Evolutionary conservation across 768 basidiomycete genomes (phyloP), one percentile per base, ranked within the genome.

Genomic region (Plicaturopsis crispa): DNA sequence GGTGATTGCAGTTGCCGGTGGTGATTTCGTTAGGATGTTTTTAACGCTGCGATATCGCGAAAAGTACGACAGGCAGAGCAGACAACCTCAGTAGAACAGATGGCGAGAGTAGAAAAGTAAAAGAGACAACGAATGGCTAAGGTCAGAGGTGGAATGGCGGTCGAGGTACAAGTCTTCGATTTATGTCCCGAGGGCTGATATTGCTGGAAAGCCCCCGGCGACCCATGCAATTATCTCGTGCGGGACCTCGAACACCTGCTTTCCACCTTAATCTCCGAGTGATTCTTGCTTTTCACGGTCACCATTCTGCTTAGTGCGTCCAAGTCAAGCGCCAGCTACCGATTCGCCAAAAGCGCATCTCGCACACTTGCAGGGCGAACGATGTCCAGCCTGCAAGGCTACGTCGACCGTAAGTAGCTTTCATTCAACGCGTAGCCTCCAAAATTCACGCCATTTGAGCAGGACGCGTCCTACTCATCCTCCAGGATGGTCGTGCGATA

Each of bases 401-500:
- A 90, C 63, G 82, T 92, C 59, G 87, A 91, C 72, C 83, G 85
- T 82, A 48, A 49, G 80, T 62, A 5, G 24, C 2, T 17, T 21
- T 31, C 42, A 14, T 38, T 10, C 19, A 28, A 11, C 12, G 5
- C 17, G 23, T 42, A 13, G 7, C 23, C 36, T 14, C 33, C 34
- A 40, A 23, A 28, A 12, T 26, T 33, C 24, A 26, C 22, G 8
- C 19, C 39, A 8, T 40, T 14, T 21, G 31, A 38, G 5, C 54
- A 92, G 89, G 84, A 51, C 86, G 82, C 58, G 92, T 98, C 49
- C 75, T 93, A 42, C 80, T 98, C 55, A 80, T 97, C 47, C 81
- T 97, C 23, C 91, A 97, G 70, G 94, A 99, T 59, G 94, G 94
- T 36, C 80, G 94, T 51, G 79, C 85, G 30, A 96, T 98, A 57